phyloP scores from a whole-genome alignment of 164 flowering plant species.

The Chimonanthus salicifolius region DNA sequence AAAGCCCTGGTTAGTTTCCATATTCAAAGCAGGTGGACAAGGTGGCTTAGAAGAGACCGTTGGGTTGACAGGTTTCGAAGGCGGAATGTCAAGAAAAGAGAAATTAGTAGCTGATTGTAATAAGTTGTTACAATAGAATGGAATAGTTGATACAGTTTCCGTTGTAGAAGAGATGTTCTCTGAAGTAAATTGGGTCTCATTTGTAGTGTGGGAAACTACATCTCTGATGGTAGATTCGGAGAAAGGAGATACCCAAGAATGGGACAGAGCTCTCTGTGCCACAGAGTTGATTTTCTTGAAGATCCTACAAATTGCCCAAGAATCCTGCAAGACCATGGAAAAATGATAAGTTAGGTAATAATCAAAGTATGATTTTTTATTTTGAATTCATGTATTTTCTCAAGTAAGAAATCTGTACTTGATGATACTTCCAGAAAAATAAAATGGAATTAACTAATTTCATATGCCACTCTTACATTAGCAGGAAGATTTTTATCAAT shows the following conservation, averaged over 20 bases:
- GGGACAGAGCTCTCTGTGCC: conserved; percentile 74
- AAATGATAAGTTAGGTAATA: not conserved
- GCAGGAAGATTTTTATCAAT: conserved; percentile 53
- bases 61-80: conserved; percentile 29
- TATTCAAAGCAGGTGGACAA: conserved; percentile 21
- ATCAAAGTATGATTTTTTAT: not conserved
- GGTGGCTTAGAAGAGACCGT: conserved; percentile 25
- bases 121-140: conserved; percentile 29
- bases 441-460: too few species aligned
- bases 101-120: conserved; percentile 19
- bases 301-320: conserved; percentile 98
- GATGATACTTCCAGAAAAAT: too few species aligned
- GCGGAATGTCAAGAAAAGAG: conserved; percentile 27
- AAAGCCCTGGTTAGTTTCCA: conserved; percentile 27
- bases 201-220: conserved; percentile 20
- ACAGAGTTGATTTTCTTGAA: conserved; percentile 85
- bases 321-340: conserved; percentile 47
- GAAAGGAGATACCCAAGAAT: conserved; percentile 60
- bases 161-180: conserved; percentile 52
- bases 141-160: conserved; percentile 32
- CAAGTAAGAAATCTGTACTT: too few species aligned
- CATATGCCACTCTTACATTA: conserved; percentile 33
- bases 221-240: conserved; percentile 30
- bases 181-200: conserved; percentile 33
- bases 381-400: too few species aligned